A percentile compares a stretch with the other conserved stretches of the same genome.
These are phyloP conservation scores for Vachellia pachyceras DNA, from an alignment of 306 rosid species.

Conservation along the genomic window DNA sequence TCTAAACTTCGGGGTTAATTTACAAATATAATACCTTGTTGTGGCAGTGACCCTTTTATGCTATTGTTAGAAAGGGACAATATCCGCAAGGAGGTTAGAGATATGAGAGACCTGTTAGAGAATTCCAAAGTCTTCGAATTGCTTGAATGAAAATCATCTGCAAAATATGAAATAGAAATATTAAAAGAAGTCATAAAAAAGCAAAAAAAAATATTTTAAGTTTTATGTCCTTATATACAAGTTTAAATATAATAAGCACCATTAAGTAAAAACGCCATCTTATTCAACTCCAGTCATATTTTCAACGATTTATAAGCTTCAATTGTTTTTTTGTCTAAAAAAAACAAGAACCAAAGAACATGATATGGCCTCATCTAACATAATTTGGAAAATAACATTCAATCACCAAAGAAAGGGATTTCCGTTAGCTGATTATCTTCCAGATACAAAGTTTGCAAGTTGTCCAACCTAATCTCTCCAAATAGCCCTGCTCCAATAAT, in stretches of 20 bases:
- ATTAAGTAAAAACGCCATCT: too few species aligned
- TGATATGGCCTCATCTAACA: background rate
- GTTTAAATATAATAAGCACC: too few species aligned
- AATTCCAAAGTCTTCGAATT: background rate
- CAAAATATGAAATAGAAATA: background rate
- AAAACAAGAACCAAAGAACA: too few species aligned
- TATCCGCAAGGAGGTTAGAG: background rate
- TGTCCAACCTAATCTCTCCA: background rate
- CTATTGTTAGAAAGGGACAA: background rate
- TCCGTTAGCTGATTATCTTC: background rate
- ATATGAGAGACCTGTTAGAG: background rate
- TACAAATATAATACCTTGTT: background rate
- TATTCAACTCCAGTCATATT: too few species aligned
- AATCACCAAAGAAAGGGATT: background rate
- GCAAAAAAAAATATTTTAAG: too few species aligned
- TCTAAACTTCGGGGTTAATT: background rate
- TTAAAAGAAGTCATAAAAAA: background rate
- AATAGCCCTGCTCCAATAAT: background rate
- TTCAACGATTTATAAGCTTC: too few species aligned
- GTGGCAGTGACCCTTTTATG: slow-evolving; percentile 13
- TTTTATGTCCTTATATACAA: too few species aligned
- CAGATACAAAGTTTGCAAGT: background rate
- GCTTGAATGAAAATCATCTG: background rate
- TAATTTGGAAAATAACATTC: too few species aligned
- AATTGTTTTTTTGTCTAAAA: too few species aligned